Percentiles rank a stretch among this genome's conserved stretches.
These are phyloP conservation scores for Annulohypoxylon maeteangense DNA, from an alignment of 495 filamentous ascomycete species.

Conservation along the genomic window DNA sequence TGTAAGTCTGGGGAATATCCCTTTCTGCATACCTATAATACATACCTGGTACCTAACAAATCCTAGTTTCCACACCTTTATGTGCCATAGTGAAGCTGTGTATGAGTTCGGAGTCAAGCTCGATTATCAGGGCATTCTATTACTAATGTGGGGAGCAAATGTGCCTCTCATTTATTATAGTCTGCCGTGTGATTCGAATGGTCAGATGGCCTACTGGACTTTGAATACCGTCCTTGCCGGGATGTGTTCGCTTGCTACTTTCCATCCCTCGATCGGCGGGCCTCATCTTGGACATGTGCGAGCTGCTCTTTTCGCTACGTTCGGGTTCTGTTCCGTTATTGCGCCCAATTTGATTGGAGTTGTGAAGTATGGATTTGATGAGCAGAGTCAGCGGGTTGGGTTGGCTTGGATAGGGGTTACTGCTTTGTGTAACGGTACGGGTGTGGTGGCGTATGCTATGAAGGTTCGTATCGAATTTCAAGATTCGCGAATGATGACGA, in stretches of 20 bases:
- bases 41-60: slow-evolving; percentile 24
- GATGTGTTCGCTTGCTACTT: slow-evolving; percentile 51
- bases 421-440: slow-evolving; percentile 53
- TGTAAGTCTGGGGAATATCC: slow-evolving; percentile 46
- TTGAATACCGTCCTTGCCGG: slow-evolving; percentile 48
- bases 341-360: slow-evolving; percentile 57
- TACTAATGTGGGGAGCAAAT: slow-evolving; percentile 65
- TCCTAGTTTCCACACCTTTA: slow-evolving; percentile 60
- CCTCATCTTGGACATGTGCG: slow-evolving; percentile 52
- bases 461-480: slow-evolving; percentile 49
- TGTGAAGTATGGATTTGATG: slow-evolving; percentile 49
- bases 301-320: slow-evolving; percentile 54
- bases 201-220: slow-evolving; percentile 54
- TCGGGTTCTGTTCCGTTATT: slow-evolving; percentile 56
- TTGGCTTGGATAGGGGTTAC: slow-evolving; percentile 56
- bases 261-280: slow-evolving; percentile 50
- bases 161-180: slow-evolving; percentile 64
- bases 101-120: slow-evolving; percentile 56
- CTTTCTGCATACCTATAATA: no score
- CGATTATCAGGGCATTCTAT: slow-evolving; percentile 64
- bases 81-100: slow-evolving; percentile 57
- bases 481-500: no score
- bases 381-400: slow-evolving; percentile 55
- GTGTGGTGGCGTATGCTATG: slow-evolving; percentile 55
- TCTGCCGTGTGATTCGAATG: slow-evolving; percentile 53